Conservation (phyloP, 345 rosid species). For the Raphanus raphanistrum region DNA sequence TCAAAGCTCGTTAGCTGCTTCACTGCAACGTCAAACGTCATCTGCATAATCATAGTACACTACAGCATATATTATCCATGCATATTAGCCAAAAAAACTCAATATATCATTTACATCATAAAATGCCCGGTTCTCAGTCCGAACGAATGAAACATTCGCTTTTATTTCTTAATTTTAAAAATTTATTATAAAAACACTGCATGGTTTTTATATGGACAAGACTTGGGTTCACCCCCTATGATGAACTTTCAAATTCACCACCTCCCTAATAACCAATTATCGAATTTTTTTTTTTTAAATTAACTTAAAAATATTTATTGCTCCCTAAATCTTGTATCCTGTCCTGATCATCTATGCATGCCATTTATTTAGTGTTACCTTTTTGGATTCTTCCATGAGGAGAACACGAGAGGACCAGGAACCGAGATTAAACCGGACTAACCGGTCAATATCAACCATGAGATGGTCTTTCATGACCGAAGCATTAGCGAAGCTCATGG, state of each 20-base stretch:
- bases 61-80: neutral
- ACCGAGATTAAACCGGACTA: slow-evolving; percentile 82
- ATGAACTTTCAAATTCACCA: too few species aligned
- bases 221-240: too few species aligned
- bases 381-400: slow-evolving; percentile 97
- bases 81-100: neutral
- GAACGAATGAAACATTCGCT: neutral
- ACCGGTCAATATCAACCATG: slow-evolving; percentile 82
- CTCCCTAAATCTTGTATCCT: too few species aligned
- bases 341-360: neutral
- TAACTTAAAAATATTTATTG: too few species aligned
- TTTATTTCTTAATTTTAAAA: neutral
- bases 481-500: slow-evolving; percentile 87
- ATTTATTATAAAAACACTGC: too few species aligned
- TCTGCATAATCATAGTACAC: slow-evolving; percentile 46
- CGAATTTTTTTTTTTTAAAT: too few species aligned
- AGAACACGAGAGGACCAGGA: slow-evolving; percentile 85
- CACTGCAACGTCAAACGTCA: slow-evolving; percentile 82
- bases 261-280: too few species aligned
- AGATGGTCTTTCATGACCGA: slow-evolving; percentile 72
- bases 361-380: slow-evolving; percentile 47
- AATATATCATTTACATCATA: neutral
- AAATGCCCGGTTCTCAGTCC: neutral
- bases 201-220: too few species aligned
- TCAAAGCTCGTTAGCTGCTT: slow-evolving; percentile 94